phyloP scores from a whole-genome alignment of 495 filamentous ascomycete species.

The Hypoxylon rickii region DNA sequence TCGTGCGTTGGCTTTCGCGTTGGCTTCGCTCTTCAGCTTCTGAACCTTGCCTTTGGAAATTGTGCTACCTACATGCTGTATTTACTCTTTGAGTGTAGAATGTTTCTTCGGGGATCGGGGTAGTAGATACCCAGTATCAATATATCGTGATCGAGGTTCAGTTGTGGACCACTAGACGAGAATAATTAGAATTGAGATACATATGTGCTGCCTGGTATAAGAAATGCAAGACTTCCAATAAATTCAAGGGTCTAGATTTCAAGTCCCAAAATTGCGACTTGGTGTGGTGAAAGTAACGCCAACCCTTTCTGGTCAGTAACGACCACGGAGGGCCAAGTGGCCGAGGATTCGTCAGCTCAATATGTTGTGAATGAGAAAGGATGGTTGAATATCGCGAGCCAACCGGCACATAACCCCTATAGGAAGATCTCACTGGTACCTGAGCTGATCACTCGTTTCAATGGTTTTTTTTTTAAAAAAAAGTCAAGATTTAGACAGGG shows the following conservation, averaged over 20 bases:
- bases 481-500: conserved; percentile 9
- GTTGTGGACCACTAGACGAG: conserved; percentile 16
- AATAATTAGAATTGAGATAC: conserved; percentile 17
- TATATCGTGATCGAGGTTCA: too few relatives aligned
- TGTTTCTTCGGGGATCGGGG: too few relatives aligned
- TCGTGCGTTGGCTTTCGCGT: neutral
- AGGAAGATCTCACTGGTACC: conserved; percentile 6
- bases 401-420: conserved; percentile 22
- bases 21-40: neutral
- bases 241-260: neutral
- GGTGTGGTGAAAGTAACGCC: neutral
- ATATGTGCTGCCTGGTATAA: too few relatives aligned
- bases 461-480: neutral
- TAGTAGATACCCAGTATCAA: too few relatives aligned
- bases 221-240: neutral
- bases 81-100: too few relatives aligned
- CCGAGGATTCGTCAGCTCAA: conserved; percentile 33
- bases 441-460: conserved; percentile 20
- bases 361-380: conserved; percentile 26
- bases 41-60: too few relatives aligned
- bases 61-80: too few relatives aligned
- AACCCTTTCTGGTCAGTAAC: conserved; percentile 1
- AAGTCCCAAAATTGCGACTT: neutral
- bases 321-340: conserved; percentile 9
- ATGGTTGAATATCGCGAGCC: conserved; percentile 27